These are phyloP conservation scores for Phytophthora vignae DNA, from an alignment of 352 stramenopile genomes.

Conservation along the genomic window DNA sequence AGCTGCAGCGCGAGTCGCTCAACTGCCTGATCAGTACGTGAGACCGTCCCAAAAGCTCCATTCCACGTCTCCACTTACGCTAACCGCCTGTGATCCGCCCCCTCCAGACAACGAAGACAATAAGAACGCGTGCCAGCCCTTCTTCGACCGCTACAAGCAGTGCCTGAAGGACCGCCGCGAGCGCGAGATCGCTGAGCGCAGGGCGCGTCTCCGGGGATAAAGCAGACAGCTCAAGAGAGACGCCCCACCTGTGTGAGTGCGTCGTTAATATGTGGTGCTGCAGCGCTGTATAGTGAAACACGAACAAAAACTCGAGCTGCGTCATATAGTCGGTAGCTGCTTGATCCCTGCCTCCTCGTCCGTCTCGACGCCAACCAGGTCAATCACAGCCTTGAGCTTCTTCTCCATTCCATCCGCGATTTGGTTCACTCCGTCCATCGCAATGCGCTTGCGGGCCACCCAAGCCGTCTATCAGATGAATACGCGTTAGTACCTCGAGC, in stretches of 20 bases:
- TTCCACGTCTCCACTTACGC: neutral
- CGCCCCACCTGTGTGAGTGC: neutral
- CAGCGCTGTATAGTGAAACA: conserved; percentile 15
- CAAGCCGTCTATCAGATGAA: conserved; percentile 58
- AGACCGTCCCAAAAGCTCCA: neutral
- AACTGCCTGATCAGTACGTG: conserved; percentile 66
- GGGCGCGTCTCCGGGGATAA: conserved; percentile 30
- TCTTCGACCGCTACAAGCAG: conserved; percentile 78
- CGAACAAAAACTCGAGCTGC: neutral
- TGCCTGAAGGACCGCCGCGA: conserved; percentile 65
- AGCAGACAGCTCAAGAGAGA: neutral
- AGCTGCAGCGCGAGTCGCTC: conserved; percentile 75
- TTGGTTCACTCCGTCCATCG: conserved; percentile 80
- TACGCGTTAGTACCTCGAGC: conserved; percentile 1
- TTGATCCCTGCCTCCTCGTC: conserved; percentile 77
- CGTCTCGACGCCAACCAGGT: conserved; percentile 70
- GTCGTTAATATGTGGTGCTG: neutral
- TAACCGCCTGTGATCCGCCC: neutral
- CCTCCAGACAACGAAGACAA: conserved; percentile 56
- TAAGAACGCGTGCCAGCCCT: conserved; percentile 54
- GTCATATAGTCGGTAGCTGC: conserved; percentile 75
- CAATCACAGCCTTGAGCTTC: conserved; percentile 71
- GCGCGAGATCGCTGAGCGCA: conserved; percentile 45
- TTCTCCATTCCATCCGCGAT: conserved; percentile 88
- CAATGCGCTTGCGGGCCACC: conserved; percentile 81